Evolutionary conservation across 192 early-diverging fungal species (phyloP).

Genomic region (Physocladia obscura): DNA sequence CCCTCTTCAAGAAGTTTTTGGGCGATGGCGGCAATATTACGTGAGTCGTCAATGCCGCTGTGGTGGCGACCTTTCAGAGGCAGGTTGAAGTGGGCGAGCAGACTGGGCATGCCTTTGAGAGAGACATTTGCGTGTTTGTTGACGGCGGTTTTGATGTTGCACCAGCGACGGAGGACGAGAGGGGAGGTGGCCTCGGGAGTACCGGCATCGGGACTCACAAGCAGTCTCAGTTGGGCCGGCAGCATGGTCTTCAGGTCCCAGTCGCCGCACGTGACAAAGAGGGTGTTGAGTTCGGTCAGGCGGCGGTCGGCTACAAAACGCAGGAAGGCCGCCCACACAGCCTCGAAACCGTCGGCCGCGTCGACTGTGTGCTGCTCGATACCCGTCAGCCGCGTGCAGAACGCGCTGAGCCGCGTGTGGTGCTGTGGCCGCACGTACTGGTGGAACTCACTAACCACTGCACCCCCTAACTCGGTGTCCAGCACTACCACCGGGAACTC

Average conservation of each 20-base stretch:
- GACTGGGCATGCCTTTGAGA: conserved; percentile 42
- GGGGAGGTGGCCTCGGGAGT: too few species aligned
- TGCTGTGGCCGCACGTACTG: conserved; percentile 37
- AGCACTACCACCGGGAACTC: conserved; percentile 46
- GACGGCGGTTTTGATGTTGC: conserved; percentile 43
- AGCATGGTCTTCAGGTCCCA: conserved; percentile 51
- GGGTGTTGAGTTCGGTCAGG: conserved; percentile 16
- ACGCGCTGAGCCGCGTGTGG: conserved; percentile 27
- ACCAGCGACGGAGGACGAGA: conserved; percentile 34
- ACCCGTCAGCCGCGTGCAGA: conserved; percentile 41
- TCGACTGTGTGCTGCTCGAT: conserved; percentile 44
- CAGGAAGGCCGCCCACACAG: conserved; percentile 29
- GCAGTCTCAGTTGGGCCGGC: conserved; percentile 27
- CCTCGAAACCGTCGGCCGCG: conserved; percentile 29
- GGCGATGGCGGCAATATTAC: conserved; percentile 67
- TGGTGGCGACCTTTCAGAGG: conserved; percentile 67
- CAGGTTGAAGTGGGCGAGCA: conserved; percentile 58
- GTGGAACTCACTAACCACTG: conserved; percentile 40
- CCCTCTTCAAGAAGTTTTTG: conserved; percentile 41
- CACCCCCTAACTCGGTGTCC: conserved; percentile 14
- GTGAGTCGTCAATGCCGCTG: conserved; percentile 74
- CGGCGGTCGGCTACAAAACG: conserved; percentile 26
- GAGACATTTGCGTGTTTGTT: conserved; percentile 20
- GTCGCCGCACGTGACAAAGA: conserved; percentile 51
- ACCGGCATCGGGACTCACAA: not conserved